These are phyloP conservation scores for Butyriboletus appendiculatus DNA, from an alignment of 1,284 basidiomycete species.

Conservation along the genomic window DNA sequence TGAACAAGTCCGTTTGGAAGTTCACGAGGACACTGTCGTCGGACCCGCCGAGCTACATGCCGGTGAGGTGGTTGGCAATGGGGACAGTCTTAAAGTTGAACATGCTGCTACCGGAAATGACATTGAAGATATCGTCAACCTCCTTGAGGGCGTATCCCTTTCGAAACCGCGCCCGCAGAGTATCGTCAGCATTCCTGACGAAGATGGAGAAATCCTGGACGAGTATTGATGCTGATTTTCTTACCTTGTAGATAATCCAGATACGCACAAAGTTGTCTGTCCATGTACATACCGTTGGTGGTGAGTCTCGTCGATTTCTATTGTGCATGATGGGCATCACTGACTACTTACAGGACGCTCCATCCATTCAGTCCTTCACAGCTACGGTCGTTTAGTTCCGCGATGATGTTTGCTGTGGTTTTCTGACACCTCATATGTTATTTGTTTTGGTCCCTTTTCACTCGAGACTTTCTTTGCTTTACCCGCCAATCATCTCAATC, in stretches of 20 bases:
- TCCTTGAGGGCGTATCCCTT: constrained; percentile 51
- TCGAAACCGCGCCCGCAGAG: constrained; percentile 45
- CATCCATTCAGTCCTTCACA: constrained; percentile 26
- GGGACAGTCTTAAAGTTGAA: constrained; percentile 17
- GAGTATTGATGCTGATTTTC: constrained; percentile 23
- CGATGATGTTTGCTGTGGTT: constrained; percentile 26
- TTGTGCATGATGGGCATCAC: neutral
- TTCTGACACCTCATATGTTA: constrained; percentile 16
- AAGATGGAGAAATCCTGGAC: constrained; percentile 29
- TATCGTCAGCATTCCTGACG: constrained; percentile 51
- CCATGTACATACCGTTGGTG: constrained; percentile 31
- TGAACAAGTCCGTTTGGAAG: constrained; percentile 19
- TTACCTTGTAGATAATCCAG: constrained; percentile 24
- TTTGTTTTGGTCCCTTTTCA: constrained; percentile 18
- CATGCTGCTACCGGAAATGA: constrained; percentile 36
- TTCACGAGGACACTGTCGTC: constrained; percentile 10
- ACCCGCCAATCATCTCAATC: neutral
- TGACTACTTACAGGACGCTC: constrained; percentile 8
- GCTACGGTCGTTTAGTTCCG: constrained; percentile 36
- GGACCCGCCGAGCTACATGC: constrained; percentile 11
- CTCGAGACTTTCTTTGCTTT: constrained; percentile 14
- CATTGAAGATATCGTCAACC: constrained; percentile 63
- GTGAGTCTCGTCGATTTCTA: constrained; percentile 15
- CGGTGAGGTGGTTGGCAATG: constrained; percentile 11
- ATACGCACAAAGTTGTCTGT: constrained; percentile 19